These are phyloP conservation scores for Coemansia asiatica DNA, from an alignment of 192 early-diverging fungal species.

Conservation along the genomic window DNA sequence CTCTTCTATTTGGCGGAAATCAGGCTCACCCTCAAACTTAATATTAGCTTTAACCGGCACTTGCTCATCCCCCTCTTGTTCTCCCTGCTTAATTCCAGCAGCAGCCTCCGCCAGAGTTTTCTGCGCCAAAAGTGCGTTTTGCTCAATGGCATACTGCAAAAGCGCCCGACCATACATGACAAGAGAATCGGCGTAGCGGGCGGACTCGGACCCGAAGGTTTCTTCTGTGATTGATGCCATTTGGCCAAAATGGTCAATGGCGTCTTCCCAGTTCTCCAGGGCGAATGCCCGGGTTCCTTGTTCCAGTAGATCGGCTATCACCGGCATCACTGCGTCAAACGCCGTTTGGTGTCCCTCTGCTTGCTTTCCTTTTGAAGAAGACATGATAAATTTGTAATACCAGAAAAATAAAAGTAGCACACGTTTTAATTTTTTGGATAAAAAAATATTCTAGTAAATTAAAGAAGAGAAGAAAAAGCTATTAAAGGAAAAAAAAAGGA, in stretches of 20 bases:
- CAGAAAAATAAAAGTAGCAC: conserved; percentile 5
- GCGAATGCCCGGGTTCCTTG: conserved; percentile 68
- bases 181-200: conserved; percentile 67
- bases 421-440: too few relatives aligned
- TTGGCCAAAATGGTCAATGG: conserved; percentile 66
- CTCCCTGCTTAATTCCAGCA: conserved; percentile 32
- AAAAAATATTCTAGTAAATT: background rate
- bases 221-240: conserved; percentile 67
- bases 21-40: conserved; percentile 68
- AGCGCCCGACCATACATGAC: conserved; percentile 76
- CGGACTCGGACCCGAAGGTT: conserved; percentile 61
- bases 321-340: conserved; percentile 33
- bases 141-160: conserved; percentile 70
- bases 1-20: conserved; percentile 51
- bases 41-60: conserved; percentile 55
- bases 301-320: conserved; percentile 59
- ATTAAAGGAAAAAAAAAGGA: background rate
- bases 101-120: conserved; percentile 54
- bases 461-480: background rate
- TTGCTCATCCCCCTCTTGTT: conserved; percentile 9
- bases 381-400: background rate
- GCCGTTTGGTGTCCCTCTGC: conserved; percentile 27
- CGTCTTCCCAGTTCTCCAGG: conserved; percentile 62
- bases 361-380: conserved; percentile 35
- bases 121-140: conserved; percentile 73